Evolutionary conservation across 2,329 filamentous ascomycete species (phyloP).

Genomic region (Cordyceps tenuipes): DNA sequence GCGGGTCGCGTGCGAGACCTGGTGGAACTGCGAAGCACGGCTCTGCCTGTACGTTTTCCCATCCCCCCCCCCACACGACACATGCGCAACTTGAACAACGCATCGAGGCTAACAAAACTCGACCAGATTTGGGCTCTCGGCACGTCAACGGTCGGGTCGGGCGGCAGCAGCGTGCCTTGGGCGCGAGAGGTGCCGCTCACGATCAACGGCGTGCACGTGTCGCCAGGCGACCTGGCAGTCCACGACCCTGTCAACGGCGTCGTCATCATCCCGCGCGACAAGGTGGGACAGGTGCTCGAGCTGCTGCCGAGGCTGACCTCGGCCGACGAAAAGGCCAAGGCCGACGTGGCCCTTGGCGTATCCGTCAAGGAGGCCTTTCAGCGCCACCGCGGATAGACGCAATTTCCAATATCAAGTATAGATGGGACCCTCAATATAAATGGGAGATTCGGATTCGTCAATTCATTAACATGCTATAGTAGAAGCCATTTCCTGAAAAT

Average conservation of each 20-base stretch:
- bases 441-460: constrained; percentile 19
- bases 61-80: no score
- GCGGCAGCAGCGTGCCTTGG: constrained; percentile 48
- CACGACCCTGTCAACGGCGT: constrained; percentile 62
- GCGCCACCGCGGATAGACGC: constrained; percentile 35
- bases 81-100: not conserved
- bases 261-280: constrained; percentile 55
- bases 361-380: constrained; percentile 60
- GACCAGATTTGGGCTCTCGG: constrained; percentile 46
- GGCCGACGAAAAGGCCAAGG: constrained; percentile 54
- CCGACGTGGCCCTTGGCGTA: constrained; percentile 54
- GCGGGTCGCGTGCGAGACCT: constrained; percentile 62
- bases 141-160: constrained; percentile 49
- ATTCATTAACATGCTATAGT: constrained; percentile 33
- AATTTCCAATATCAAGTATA: not conserved
- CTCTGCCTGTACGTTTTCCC: constrained; percentile 42
- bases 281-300: constrained; percentile 51
- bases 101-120: constrained; percentile 11
- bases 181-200: constrained; percentile 38
- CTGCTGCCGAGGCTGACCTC: constrained; percentile 43
- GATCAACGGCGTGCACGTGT: constrained; percentile 34
- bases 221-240: constrained; percentile 59
- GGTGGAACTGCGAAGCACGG: constrained; percentile 45
- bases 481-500: not conserved
- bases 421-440: constrained; percentile 17